Base-by-base conservation (phyloP, 305 asterid genomes). In the Solanum hybrid region DNA sequence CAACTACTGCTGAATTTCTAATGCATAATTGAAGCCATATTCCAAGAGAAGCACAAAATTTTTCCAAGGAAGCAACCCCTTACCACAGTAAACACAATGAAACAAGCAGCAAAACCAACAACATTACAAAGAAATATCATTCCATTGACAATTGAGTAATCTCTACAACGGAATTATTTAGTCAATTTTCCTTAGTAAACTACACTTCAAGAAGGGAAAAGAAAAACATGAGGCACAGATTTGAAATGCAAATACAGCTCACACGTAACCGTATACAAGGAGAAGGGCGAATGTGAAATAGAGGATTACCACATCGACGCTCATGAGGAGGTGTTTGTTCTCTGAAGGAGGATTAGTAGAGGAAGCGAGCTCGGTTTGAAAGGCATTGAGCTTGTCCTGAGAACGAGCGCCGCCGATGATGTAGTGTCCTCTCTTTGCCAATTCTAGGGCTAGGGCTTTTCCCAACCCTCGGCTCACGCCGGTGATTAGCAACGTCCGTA, bases 391-490 rank as follows among this genome's bases (percentile, higher is more conserved):
- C 91, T 94, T 94, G 2, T 96, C 99, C 88, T 91, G 91, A 73
- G 99, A 91, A 91, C 99, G 98, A 71, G 98, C 92, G 95, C 99
- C 96, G 87, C 99, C 99, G 72, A 97, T 94, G 87, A 97, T 92
- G 79, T 94, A 91, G 94, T 97, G 98, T 26, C 99, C 99, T 87
- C 94, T 95, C 93, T 91, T 97, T 29, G 98, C 99, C 91, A 97
- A 36, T 91, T 97, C 98, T 73, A 97, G 78, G 2, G 99, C 99
- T 88, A 97, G 97, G 90, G 98, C 95, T 94, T 90, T 96, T 60
- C 99, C 99, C 4, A 97, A 93, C 8, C 99, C 99, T 86, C 98
- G 93, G 94, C 99, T 95, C 7, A 93, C 96, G 29, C 99, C 99
- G 4, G 99, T 97, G 86, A 97, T 95, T 80, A 97, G 89, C 38